Conservation (phyloP, 768 basidiomycete genomes). For the Auricularia heimuer region DNA sequence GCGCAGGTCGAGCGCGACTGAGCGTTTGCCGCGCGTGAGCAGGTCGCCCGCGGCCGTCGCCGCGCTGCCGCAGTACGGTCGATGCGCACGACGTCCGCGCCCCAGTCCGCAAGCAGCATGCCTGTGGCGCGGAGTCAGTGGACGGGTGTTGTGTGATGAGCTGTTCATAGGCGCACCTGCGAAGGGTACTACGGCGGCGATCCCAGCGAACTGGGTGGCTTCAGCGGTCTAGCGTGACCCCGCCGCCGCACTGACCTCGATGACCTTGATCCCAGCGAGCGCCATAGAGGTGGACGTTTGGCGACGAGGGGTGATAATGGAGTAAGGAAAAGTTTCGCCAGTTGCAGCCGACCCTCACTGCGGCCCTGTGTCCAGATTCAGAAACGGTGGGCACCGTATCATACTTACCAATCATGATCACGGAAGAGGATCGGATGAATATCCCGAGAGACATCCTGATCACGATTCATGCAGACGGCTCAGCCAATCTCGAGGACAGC, state of each 20-base stretch:
- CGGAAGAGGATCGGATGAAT: neutral
- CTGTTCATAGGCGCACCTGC: slow-evolving; percentile 28
- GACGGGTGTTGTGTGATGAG: neutral
- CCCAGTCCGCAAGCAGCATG: slow-evolving; percentile 67
- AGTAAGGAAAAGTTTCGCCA: neutral
- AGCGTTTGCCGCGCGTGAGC: slow-evolving; percentile 65
- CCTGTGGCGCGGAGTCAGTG: slow-evolving; percentile 14
- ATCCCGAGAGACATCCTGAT: neutral
- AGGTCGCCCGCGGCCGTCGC: slow-evolving; percentile 33
- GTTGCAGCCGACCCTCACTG: neutral
- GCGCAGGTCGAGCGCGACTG: slow-evolving; percentile 64
- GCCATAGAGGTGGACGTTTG: neutral
- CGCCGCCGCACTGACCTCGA: slow-evolving; percentile 10
- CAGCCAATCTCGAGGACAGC: too few species aligned
- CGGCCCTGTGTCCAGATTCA: neutral
- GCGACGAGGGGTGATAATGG: neutral
- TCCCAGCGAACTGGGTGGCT: slow-evolving; percentile 55
- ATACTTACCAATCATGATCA: too few species aligned
- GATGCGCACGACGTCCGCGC: slow-evolving; percentile 65
- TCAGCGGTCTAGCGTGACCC: neutral
- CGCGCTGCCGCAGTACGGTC: slow-evolving; percentile 40
- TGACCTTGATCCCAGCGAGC: slow-evolving; percentile 11
- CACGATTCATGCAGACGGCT: neutral
- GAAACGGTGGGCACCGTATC: too few species aligned
- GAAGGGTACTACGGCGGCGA: slow-evolving; percentile 68